These are phyloP conservation scores for Mediolabrus comicus DNA, from an alignment of 108 stramenopile species.

Conservation along the genomic window DNA sequence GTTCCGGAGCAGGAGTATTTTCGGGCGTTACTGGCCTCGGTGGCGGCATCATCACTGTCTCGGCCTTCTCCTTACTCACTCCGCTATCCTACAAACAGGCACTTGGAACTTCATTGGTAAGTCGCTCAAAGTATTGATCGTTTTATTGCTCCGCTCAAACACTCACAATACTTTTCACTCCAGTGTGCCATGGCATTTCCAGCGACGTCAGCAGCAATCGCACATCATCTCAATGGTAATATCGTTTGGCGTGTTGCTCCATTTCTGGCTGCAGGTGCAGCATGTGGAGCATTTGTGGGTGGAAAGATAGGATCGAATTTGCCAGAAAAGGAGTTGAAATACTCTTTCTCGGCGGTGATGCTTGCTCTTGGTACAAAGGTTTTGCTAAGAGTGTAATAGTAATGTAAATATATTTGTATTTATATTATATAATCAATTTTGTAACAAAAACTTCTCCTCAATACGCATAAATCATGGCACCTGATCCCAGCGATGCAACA, in stretches of 20 bases:
- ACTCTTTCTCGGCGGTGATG: not conserved
- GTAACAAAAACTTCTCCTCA: too few species aligned
- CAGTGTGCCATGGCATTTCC: not conserved
- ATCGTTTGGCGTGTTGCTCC: constrained; percentile 3
- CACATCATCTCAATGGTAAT: not conserved
- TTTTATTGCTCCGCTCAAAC: too few species aligned
- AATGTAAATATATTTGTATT: too few species aligned
- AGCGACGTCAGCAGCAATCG: not conserved
- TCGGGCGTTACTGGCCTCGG: not conserved
- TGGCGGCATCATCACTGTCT: not conserved
- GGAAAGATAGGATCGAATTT: not conserved
- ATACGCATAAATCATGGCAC: not conserved
- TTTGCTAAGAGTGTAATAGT: not conserved
- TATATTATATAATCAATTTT: too few species aligned
- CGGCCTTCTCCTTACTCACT: not conserved
- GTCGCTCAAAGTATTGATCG: too few species aligned
- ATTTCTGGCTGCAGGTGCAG: not conserved
- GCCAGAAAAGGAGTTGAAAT: not conserved
- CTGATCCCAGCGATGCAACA: not conserved
- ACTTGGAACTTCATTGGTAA: not conserved
- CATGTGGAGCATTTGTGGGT: not conserved
- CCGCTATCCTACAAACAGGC: not conserved
- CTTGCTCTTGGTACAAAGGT: not conserved
- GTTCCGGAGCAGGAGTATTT: not conserved
- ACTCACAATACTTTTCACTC: too few species aligned